phyloP scores from a whole-genome alignment of 2,329 filamentous ascomycete genomes.

The Corynespora cassiicola region DNA sequence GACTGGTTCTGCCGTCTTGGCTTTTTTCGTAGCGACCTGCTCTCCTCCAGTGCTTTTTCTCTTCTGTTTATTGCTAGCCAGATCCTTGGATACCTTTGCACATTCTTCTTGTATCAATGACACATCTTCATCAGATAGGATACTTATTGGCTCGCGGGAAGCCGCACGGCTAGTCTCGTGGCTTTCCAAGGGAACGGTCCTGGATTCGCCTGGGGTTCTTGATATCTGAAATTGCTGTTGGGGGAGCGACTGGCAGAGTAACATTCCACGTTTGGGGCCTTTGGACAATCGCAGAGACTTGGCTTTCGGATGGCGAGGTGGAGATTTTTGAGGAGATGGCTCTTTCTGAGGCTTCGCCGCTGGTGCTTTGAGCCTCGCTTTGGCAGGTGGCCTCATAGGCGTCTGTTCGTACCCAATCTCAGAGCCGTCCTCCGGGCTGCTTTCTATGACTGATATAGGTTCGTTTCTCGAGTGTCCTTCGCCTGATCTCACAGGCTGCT shows the following conservation, averaged over 20 bases:
- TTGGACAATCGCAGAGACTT: constrained; percentile 48
- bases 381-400: too few relatives aligned
- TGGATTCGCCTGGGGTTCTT: constrained; percentile 10
- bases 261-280: constrained; percentile 48
- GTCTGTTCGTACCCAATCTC: too few relatives aligned
- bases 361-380: constrained; percentile 3
- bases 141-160: constrained; percentile 2
- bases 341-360: constrained; percentile 11
- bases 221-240: constrained; percentile 12
- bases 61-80: constrained; percentile 8
- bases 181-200: constrained; percentile 4
- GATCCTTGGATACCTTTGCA: not conserved
- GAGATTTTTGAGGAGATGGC: constrained; percentile 16
- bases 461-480: too few relatives aligned
- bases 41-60: constrained; percentile 6
- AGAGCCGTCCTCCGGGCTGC: too few relatives aligned
- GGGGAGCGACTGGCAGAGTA: constrained; percentile 51
- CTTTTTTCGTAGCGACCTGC: constrained; percentile 5
- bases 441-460: too few relatives aligned
- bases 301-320: constrained; percentile 28
- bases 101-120: constrained; percentile 2
- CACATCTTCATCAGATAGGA: constrained; percentile 8
- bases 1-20: constrained; percentile 6
- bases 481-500: constrained; percentile 5
- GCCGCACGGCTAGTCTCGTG: constrained; percentile 3